Evolutionary conservation across 768 basidiomycete genomes (phyloP), one percentile per base, ranked within the genome.

Genomic region (Mycena maculata): DNA sequence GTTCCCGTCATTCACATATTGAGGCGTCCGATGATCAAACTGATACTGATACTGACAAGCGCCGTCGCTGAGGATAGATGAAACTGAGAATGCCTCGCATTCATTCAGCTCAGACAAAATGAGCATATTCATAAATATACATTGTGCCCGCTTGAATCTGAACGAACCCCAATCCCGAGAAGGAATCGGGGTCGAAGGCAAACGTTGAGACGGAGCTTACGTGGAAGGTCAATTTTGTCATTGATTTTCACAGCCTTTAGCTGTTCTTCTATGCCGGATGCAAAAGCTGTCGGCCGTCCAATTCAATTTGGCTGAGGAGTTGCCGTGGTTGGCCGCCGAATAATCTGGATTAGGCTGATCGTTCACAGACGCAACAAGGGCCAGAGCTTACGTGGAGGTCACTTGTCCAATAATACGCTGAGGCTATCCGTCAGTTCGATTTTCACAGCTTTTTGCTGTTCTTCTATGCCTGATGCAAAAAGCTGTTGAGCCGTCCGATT

Each of bases 401-500:
- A 48, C 27, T 28, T 27, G 23, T 27, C 47, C 47, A 28, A 23
- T 48, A 48, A 48, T 23, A 48, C 27, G 39, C 39, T 41, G 39
- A 41, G 39, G 39, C 31, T 30, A 22, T 20, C 15, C 16, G 5
- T 50, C 57, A 47, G 31, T 28, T 48, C 22, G n/a, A 58, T 58
- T 58, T 58, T 10, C 44, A 47, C 44, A 33, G 57, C 44, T 31
- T 20, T 33, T 58, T 10, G 16, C 57, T 58, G 57, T 58, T 5
- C 42, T 47, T 47, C 57, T 42, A 58, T 47, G 45, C 31, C 44
- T 42, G 42, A 44, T 44, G 42, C 54, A 25, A 45, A 45, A 58
- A 58, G 56, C 56, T 58, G 56, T 58, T 45, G 56, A 58, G 56
- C 56, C 31, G 44, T 58, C 56, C 44, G 15, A 57, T 57, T 44